Evolutionary conservation across 352 stramenopile species (phyloP), one percentile per base, ranked within the genome.

Genomic region (Globisporangium cylindrosporum): DNA sequence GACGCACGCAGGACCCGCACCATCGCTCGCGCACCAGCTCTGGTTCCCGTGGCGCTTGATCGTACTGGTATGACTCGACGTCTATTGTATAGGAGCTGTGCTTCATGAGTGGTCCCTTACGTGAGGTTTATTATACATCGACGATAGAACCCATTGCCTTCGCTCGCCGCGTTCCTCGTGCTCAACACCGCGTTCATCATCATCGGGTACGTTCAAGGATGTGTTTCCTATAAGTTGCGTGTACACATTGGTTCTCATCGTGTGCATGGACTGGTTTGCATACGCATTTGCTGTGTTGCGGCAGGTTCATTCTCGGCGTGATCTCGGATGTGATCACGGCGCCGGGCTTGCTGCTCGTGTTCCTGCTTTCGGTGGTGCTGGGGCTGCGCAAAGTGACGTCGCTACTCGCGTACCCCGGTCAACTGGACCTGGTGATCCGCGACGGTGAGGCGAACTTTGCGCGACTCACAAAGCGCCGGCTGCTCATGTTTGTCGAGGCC

Each of bases 401-500:
- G 24, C 71, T 90, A 38, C 75, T 94, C 64, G 79, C 80, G 41
- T 96, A 84, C 58, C 88, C 88, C 0, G 88, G 88, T 1, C 88
- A 96, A 43, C 68, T 96, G 27, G 70, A 76, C 27, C 72, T 96
- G 36, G 86, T 96, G 38, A 88, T 90, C 51, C 80, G 88, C 58
- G 88, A 96, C 62, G 86, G 86, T 0, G 88, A 96, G 68, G 75
- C 76, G 67, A 94, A 80, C 56, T 96, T 93, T 29, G 82, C 85
- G 54, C 75, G 84, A 8, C 72, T 94, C 53, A 86, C 77, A 4
- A 90, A 90, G 71, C 82, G 83, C 5, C 81, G 86, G 8, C 66
- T 96, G 6, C 78, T 84, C 24, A 86, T 94, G 71, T 84, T 90
- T 51, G 66, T 86, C 8, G 86, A 93, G 48, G 75, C 84, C 24